Percentiles rank a stretch among this genome's conserved stretches.
These are phyloP conservation scores for Gloeophyllum trabeum DNA, from an alignment of 768 basidiomycete species.

Conservation along the genomic window DNA sequence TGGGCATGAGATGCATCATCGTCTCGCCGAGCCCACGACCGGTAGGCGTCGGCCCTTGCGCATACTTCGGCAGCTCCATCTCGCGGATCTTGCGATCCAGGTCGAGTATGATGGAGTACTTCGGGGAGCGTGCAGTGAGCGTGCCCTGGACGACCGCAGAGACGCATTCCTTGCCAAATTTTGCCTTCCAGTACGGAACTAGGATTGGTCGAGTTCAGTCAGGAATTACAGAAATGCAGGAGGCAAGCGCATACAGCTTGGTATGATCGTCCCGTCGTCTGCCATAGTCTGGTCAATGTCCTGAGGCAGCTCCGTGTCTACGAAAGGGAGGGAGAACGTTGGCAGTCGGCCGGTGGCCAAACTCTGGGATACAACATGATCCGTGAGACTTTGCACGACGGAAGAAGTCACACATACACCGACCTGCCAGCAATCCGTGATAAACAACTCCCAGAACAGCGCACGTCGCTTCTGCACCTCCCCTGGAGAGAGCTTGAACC, in stretches of 20 bases:
- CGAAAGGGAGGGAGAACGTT: slow-evolving; percentile 57
- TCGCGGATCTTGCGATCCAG: slow-evolving; percentile 48
- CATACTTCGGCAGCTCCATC: slow-evolving; percentile 55
- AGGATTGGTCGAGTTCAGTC: not conserved
- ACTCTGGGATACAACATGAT: slow-evolving; percentile 28
- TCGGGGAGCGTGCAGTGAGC: slow-evolving; percentile 51
- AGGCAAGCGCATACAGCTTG: slow-evolving; percentile 38
- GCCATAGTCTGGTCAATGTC: slow-evolving; percentile 49
- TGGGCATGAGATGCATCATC: slow-evolving; percentile 70
- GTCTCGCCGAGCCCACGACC: slow-evolving; percentile 43
- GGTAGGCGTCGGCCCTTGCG: slow-evolving; percentile 35
- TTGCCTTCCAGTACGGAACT: slow-evolving; percentile 66
- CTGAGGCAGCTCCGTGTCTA: slow-evolving; percentile 60
- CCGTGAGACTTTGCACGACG: not conserved
- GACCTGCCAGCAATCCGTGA: slow-evolving; percentile 70
- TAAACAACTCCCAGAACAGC: slow-evolving; percentile 65
- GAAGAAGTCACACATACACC: slow-evolving; percentile 7
- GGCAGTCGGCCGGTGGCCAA: slow-evolving; percentile 60
- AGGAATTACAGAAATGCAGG: not conserved
- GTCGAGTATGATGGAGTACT: slow-evolving; percentile 50
- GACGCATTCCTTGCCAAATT: slow-evolving; percentile 54
- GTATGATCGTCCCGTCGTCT: slow-evolving; percentile 43
- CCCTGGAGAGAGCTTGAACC: slow-evolving; percentile 48
- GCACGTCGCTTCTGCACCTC: slow-evolving; percentile 65
- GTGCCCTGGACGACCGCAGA: slow-evolving; percentile 60